phyloP scores from a whole-genome alignment of 345 rosid species.

The Lepidium africanum region DNA sequence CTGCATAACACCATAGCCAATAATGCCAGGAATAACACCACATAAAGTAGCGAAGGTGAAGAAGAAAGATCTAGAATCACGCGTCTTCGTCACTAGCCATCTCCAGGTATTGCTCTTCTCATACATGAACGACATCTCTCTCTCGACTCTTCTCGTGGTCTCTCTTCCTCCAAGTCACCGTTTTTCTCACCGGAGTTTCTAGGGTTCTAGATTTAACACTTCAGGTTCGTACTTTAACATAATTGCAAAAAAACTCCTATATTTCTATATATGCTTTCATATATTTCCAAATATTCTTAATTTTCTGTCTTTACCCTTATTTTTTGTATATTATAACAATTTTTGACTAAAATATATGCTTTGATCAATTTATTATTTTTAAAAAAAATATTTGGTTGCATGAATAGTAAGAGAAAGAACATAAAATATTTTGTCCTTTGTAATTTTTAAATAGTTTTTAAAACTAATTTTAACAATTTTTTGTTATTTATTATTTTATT shows the following conservation, averaged over 20 bases:
- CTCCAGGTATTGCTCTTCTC: conserved; percentile 74
- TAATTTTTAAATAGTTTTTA: too few species aligned
- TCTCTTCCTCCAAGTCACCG: conserved; percentile 4
- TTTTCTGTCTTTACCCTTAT: background rate
- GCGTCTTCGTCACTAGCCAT: conserved; percentile 69
- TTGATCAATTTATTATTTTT: too few species aligned
- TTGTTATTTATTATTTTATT: too few species aligned
- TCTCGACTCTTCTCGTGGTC: background rate
- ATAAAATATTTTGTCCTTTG: too few species aligned
- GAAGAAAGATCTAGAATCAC: conserved; percentile 87
- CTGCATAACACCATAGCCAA: conserved; percentile 94
- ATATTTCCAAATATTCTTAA: background rate
- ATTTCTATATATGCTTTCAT: background rate
- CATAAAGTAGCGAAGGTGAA: conserved; percentile 79
- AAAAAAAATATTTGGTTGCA: too few species aligned
- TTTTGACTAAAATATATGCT: too few species aligned
- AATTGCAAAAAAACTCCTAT: background rate
- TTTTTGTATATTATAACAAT: background rate
- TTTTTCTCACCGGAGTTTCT: conserved; percentile 16
- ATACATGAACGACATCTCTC: conserved; percentile 50
- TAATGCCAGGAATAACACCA: conserved; percentile 79
- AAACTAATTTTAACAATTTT: too few species aligned
- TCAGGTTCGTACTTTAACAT: background rate
- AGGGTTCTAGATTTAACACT: conserved; percentile 18
- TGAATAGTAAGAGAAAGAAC: too few species aligned